Base-by-base conservation (phyloP, 106 monocot genomes). In the Agapanthus africanus region DNA sequence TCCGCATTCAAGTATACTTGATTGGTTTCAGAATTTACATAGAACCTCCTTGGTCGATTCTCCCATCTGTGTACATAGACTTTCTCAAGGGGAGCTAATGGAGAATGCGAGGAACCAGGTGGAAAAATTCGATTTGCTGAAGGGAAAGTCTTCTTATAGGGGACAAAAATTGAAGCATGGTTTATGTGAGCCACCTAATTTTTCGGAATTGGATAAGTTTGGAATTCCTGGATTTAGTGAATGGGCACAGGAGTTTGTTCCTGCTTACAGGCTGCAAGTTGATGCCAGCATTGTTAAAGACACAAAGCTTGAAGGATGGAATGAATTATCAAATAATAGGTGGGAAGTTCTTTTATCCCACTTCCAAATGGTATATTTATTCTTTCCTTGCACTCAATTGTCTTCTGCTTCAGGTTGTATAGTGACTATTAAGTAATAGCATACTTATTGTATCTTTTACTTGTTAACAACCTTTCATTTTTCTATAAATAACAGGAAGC, bases 331-430 rank as follows among this genome's bases (percentile, higher is more conserved):
- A 57, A 71, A 83, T 49, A 82, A 82, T 90, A 87, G 81, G 74
- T 90, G 84, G 89, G 97, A 90, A 76, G 87, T 69, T 81, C 84
- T 84, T 76, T 84, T 99, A 74, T 90, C 97, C 54, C 86, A 99
- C 71, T 85, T 62, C 74, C 97, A 99, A 79, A 78, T 99, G 97
- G 97, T 99, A 99, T 79, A 76, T 72, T 76, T 70, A 66, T 81
- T 78, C 31, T 77, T 69, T 68, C 70, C 60, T 79, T 76, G 27
- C 35, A 62, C 33, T 74, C 37, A 49, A n/a, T n/a, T n/a, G n/a
- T n/a, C n/a, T n/a, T n/a, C n/a, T n/a, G n/a, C n/a, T n/a, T n/a
- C n/a, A n/a, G n/a, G n/a, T n/a, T n/a, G n/a, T n/a, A n/a, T n/a
- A n/a, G n/a, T n/a, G n/a, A n/a, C n/a, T n/a, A n/a, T n/a, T n/a